Evolutionary conservation across 495 filamentous ascomycete genomes (phyloP), one percentile per base, ranked within the genome.

Genomic region (Penicillium alfredii): DNA sequence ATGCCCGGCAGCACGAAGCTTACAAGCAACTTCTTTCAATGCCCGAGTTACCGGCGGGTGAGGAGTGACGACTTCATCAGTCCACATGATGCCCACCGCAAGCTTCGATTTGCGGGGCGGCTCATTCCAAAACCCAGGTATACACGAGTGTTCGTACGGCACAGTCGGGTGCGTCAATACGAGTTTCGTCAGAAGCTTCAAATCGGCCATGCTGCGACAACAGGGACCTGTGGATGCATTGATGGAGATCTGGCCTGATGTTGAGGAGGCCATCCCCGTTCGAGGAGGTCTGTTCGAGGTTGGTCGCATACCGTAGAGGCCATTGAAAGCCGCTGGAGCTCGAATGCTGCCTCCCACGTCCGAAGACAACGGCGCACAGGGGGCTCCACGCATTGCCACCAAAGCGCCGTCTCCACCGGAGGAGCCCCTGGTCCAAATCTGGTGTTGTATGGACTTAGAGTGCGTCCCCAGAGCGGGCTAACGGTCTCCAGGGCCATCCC

Each of bases 331-430:
- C 4, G 58, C 35, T 2, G 60, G 60, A 31, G 35, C 46, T 21
- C 60, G 55, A 11, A 63, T 55, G 26, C 23, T 66, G 63, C 6
- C 46, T 71, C 8, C 64, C 9, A 9, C 21, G 9, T 6, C n/a
- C 21, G 9, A 23, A 6, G 21, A 9, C 21, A 23, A 23, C 21
- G 9, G 21, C 21, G 21, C 21, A 9, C n/a, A n/a, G n/a, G n/a
- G n/a, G n/a, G 6, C 21, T 6, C 21, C 21, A 5, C 21, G 21
- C 21, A 23, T 23, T 23, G 6, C 21, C 9, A 23, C 21, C 21
- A 23, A 73, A 23, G 73, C 75, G 9, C 69, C 75, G 49, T 81
- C 77, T 20, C 76, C 76, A 0, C 78, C 78, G 1, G 71, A 73
- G 29, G 64, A 70, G 3, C 77, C 78, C 1, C 77, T 76, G 23